Evolutionary conservation across 352 stramenopile genomes (phyloP), one percentile per base, ranked within the genome.

Genomic region (Phytophthora uliginosa): DNA sequence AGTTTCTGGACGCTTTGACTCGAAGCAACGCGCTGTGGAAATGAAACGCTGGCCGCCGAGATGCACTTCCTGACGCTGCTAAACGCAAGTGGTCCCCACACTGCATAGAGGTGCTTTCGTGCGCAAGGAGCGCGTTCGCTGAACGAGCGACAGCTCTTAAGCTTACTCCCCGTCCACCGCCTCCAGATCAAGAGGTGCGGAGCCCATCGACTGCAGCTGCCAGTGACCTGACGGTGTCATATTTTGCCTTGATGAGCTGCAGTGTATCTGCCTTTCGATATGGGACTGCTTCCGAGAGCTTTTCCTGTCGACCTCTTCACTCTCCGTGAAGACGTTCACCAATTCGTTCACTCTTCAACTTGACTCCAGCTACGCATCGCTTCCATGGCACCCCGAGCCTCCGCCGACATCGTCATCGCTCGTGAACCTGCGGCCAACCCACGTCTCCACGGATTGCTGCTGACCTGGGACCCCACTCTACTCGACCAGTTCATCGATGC

Each of bases 401-500:
- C 64, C 10, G 45, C 38, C 24, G 70, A 77, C 20, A 51, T 70
- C 13, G 18, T 70, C 20, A 59, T 36, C 24, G 22, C 20, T 40
- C 70, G 36, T 22, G 69, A 73, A 45, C 17, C 63, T 56, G 22
- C n/a, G 34, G 2, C 50, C 2, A 45, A 58, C 5, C 36, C 47
- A 3, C 53, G 42, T 20, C 47, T 77, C 53, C 52, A 77, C 20
- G 70, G 70, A 1, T 59, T 77, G 7, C 17, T 69, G 28, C 28
- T 77, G 34, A 73, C 34, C 3, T 77, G 70, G 70, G 59, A 77
- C 59, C 26, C 45, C 59, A 34, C 20, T 31, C 26, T 70, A 12
- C 63, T 82, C 10, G 48, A 45, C 26, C 47, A 59, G 7, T 75
- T 82, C 33, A 59, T 82, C 40, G 15, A 69, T 7, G 67, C 69